Percentiles rank a stretch among this genome's conserved stretches.
These are phyloP conservation scores for Leccinum subgranulosum DNA, from an alignment of 768 basidiomycete genomes.

Conservation along the genomic window DNA sequence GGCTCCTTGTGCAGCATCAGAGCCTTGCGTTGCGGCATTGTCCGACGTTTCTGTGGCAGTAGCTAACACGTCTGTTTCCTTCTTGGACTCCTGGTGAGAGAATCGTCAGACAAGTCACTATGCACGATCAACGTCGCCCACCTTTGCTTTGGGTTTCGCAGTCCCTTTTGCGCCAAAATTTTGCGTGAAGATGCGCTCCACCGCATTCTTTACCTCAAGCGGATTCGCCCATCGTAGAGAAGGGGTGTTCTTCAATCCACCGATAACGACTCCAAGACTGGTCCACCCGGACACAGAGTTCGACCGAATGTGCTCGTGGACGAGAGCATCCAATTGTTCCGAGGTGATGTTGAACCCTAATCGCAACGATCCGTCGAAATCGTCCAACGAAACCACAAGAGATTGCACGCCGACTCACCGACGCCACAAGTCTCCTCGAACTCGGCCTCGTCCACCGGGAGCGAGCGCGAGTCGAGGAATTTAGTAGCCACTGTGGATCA, in stretches of 20 bases:
- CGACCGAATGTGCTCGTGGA: conserved; percentile 55
- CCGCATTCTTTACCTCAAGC: conserved; percentile 78
- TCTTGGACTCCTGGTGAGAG: conserved; percentile 47
- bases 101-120: neutral
- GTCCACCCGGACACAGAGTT: conserved; percentile 69
- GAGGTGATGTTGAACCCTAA: conserved; percentile 77
- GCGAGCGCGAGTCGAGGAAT: conserved; percentile 59
- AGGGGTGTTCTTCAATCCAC: conserved; percentile 56
- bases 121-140: conserved; percentile 22
- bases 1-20: conserved; percentile 36
- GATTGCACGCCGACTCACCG: conserved; percentile 50
- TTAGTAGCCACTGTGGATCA: conserved; percentile 53
- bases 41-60: conserved; percentile 1
- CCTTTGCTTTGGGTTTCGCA: conserved; percentile 66
- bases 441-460: conserved; percentile 61
- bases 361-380: conserved; percentile 2
- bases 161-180: conserved; percentile 72
- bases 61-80: conserved; percentile 28
- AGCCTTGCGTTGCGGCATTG: conserved; percentile 28
- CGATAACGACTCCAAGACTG: conserved; percentile 64
- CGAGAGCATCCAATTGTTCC: conserved; percentile 54
- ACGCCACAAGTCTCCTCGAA: conserved; percentile 85
- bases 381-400: neutral
- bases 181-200: conserved; percentile 64
- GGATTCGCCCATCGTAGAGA: conserved; percentile 80